Evolutionary conservation across 2,329 filamentous ascomycete genomes (phyloP), one percentile per base, ranked within the genome.

Genomic region (Trichoderma oligosporum): DNA sequence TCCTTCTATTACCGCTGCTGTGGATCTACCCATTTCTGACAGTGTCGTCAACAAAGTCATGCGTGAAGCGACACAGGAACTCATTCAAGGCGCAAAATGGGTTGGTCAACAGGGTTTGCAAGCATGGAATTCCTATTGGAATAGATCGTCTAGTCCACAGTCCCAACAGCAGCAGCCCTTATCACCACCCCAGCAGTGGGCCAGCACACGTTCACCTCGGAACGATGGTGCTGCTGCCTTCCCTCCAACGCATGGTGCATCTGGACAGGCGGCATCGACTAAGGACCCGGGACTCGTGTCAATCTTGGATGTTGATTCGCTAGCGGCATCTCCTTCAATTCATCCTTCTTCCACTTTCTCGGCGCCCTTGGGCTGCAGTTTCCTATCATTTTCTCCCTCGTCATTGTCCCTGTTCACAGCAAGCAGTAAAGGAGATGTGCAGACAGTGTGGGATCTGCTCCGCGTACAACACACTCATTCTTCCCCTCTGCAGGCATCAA

Each of bases 91-190:
- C 18, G 87, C 85, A 24, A 86, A 82, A 62, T 91, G 87, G 85
- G 82, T 90, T 56, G 85, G 87, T 2, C 88, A 91, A 66, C 88
- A 91, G 67, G 84, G 89, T 20, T 78, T 85, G 66, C 86, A 90
- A 67, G 86, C 86, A 8, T 90, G 88, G 82, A 91, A 90, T 66
- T 87, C 81, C 65, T 93, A 94, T 73, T 91, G 88, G 83, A 90
- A 88, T 66, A 78, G 82, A 67, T 69, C 76, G 58, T 62, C 76
- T 46, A 70, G 65, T 56, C 67, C 75, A 24, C 70, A 70, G 57
- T 71, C 61, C 14, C 60, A 61, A 61, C 73, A 76, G 61, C 71
- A 74, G 71, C 71, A 70, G 57, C 67, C 73, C 20, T 73, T 77
- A 61, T 79, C 81, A 64, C 73, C 61, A 66, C 69, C 78, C 18